Base-by-base conservation (phyloP, 106 monocot genomes). In the Cymbidium sinense region DNA sequence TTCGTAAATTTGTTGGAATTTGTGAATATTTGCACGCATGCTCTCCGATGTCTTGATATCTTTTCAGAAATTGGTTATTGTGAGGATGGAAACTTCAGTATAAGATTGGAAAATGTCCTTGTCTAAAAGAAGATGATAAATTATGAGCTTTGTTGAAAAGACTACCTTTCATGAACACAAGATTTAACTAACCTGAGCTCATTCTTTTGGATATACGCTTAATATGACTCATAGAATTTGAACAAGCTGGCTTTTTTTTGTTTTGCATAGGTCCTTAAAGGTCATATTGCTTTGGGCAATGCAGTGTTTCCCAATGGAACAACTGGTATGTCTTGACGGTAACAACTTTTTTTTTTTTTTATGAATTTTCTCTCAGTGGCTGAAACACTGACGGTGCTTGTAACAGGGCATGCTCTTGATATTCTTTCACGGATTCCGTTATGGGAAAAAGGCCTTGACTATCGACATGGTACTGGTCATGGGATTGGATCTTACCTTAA, bases 391-490 rank as follows among this genome's bases (percentile, higher is more conserved):
- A 41, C 1, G 29, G 69, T 79, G 27, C 23, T 55, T 79, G n/a
- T 75, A 67, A 79, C 76, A 96, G 96, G 96, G 70, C 79, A 90
- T 86, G 79, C 87, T 75, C 88, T 98, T 87, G 96, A 98, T 87
- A 85, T 98, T 83, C 90, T 98, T 80, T 88, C 96, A 61, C 96
- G 96, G 50, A 64, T 87, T 27, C 94, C 96, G 64, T 77, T 98
- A 34, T 98, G 96, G 96, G 94, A 94, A 75, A 51, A 86, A 80
- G 96, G 96, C 55, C 91, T 98, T 78, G 96, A 98, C 87, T 98
- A 98, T 79, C 85, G 91, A 30, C 96, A 98, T 83, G 96, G 96
- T 73, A 98, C 96, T 50, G 96, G 96, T 64, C 96, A 98, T 86
- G 96, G 96, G 36, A 79, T 98, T 82, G 96, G 96, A 78, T 94